Evolutionary conservation across 2,329 filamentous ascomycete genomes (phyloP).

Genomic region (Macrophomina phaseolina): DNA sequence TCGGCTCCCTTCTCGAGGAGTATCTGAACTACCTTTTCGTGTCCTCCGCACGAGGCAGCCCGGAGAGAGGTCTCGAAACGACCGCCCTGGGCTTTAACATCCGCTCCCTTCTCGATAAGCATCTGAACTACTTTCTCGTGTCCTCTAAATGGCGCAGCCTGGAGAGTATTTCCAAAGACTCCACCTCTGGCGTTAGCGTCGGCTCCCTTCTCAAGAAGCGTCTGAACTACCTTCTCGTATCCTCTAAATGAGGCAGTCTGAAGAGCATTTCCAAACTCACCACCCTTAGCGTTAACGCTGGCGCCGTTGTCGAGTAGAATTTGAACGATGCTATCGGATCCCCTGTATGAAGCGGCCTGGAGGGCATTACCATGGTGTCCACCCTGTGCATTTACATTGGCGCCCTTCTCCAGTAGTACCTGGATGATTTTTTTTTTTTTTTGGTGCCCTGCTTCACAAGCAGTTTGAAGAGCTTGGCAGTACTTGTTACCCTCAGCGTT

Average conservation of each 20-base stretch:
- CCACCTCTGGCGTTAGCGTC: neutral
- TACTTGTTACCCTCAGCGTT: too few species aligned
- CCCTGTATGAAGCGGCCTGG: too few species aligned
- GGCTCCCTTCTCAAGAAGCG: constrained; percentile 27
- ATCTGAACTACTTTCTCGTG: too few species aligned
- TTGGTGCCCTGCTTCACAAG: too few species aligned
- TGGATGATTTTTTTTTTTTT: too few species aligned
- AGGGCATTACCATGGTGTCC: too few species aligned
- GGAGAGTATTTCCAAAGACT: constrained; percentile 31
- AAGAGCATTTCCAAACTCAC: constrained; percentile 31
- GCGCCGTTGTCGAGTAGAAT: constrained; percentile 36
- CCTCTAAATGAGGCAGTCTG: neutral
- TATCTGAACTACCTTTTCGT: constrained; percentile 31
- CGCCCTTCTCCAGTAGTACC: too few species aligned
- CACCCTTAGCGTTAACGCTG: constrained; percentile 31
- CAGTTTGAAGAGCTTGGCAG: too few species aligned
- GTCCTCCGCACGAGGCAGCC: constrained; percentile 31
- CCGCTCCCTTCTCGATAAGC: constrained; percentile 28
- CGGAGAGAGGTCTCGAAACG: constrained; percentile 32
- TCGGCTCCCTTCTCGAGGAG: constrained; percentile 37
- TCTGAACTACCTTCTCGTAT: too few species aligned
- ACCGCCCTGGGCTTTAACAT: constrained; percentile 25
- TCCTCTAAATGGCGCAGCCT: too few species aligned
- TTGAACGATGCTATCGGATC: constrained; percentile 23
- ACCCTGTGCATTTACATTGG: too few species aligned